Percentiles rank a stretch among this genome's conserved stretches.
Conservation (phyloP, 164 flowering plant species). For the Cinnamomum micranthum region DNA sequence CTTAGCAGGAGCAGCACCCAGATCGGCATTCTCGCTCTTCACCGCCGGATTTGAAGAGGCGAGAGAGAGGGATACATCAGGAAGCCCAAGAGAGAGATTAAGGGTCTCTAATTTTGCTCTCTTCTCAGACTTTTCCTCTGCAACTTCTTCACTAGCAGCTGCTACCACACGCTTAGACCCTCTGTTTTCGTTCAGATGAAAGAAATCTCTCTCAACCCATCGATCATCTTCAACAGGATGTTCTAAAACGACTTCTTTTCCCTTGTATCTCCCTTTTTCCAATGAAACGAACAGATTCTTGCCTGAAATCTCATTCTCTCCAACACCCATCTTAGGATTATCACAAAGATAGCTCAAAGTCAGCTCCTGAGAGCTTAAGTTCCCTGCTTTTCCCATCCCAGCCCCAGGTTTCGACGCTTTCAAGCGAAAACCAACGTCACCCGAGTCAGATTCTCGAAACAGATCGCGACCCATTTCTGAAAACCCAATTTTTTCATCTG, state of each 20-base stretch:
- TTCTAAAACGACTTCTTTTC: conserved; percentile 62
- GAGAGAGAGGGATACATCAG: conserved; percentile 72
- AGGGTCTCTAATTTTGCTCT: conserved; percentile 75
- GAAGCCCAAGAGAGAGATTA: conserved; percentile 72
- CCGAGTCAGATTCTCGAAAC: conserved; percentile 6
- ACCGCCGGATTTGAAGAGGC: conserved; percentile 48
- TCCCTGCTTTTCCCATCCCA: conserved; percentile 22
- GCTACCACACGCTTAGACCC: conserved; percentile 40
- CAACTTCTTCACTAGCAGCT: conserved; percentile 31
- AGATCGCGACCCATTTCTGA: conserved; percentile 8
- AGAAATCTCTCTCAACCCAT: conserved; percentile 91
- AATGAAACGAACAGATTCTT: conserved; percentile 30
- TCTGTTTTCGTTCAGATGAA: conserved; percentile 48
- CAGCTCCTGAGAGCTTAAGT: conserved; percentile 56
- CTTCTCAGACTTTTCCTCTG: conserved; percentile 43
- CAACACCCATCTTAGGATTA: conserved; percentile 43
- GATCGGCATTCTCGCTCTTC: background rate
- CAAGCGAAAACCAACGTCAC: background rate
- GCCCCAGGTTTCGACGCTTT: conserved; percentile 1
- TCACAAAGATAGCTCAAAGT: conserved; percentile 87
- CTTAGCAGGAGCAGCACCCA: conserved; percentile 20
- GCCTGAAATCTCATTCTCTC: conserved; percentile 39
- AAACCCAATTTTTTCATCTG: conserved; percentile 4
- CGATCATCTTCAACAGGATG: conserved; percentile 33
- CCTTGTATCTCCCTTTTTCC: conserved; percentile 41